Base-by-base conservation (phyloP, 306 rosid species). In the Acacia confusa region DNA sequence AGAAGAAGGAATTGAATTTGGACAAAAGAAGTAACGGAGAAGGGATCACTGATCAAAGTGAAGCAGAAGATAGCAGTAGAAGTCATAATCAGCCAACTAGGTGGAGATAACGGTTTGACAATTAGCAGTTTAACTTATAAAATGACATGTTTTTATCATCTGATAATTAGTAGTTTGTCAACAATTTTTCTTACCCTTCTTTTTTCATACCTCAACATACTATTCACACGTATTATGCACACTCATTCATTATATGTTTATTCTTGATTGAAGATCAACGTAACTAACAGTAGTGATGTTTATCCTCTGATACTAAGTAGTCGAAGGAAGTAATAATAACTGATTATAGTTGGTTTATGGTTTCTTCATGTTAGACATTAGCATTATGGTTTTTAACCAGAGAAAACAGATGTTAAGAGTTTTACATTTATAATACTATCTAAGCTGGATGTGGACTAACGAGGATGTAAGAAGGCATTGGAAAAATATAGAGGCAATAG, bases 41-140 rank as follows among this genome's bases (percentile, higher is more conserved):
- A 88, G 92, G 84, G 70, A 75, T 86, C 83, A 81, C 83, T 79
- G 91, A 82, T 87, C 36, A 79, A 84, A 90, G 85, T 80, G 92
- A 89, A 41, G 53, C 50, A 79, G 91, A 89, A 75, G 88, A 80
- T 68, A 87, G 84, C 43, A 72, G 78, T 77, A 84, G 90, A 78
- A 87, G 81, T 34, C 82, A 75, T 63, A 84, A 77, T 61, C 94
- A 90, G 75, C 82, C 87, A 41, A 87, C 82, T 69, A 89, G 87
- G 77, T 82, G 86, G 94, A 90, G 91, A 91, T 90, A 82, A 86
- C 47, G 77, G 72, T 74, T 57, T 70, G 78, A 86, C 78, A 78
- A 72, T 71, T 83, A 64, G 83, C 72, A 84, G 78, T 67, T 86
- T 83, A 75, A 84, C 90, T 84, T 84, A 78, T 82, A n/a, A 28